phyloP scores from a whole-genome alignment of 208 protist genomes.

The Balamuthia mandrillaris region DNA sequence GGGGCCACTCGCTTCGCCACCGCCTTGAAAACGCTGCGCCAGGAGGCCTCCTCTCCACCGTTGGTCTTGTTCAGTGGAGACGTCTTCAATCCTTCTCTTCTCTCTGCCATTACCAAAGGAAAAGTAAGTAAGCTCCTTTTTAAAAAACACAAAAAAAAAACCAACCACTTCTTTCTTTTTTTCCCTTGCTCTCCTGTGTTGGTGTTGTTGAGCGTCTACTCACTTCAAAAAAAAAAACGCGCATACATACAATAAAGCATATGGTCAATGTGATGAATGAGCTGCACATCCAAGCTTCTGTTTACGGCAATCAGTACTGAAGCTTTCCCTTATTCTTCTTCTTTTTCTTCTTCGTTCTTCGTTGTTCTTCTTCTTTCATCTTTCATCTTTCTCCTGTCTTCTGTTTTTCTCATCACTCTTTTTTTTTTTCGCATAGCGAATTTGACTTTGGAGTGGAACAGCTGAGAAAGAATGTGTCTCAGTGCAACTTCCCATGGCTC shows the following conservation, averaged over 20 bases:
- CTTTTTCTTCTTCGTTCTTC: background rate
- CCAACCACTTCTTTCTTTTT: background rate
- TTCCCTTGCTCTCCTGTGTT: too few relatives aligned
- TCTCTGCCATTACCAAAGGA: conserved; percentile 28
- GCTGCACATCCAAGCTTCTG: conserved; percentile 4
- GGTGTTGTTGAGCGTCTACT: too few relatives aligned
- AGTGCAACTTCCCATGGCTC: conserved; percentile 38
- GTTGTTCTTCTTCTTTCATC: background rate
- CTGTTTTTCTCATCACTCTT: background rate
- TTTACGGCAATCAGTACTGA: conserved; percentile 39
- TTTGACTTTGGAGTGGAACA: conserved; percentile 38
- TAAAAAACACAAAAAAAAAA: background rate
- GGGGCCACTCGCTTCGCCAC: conserved; percentile 31
- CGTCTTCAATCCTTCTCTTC: conserved; percentile 38
- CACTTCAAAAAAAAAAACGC: too few relatives aligned
- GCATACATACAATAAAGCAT: background rate
- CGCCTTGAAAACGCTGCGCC: background rate
- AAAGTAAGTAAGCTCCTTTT: background rate
- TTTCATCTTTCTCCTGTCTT: background rate
- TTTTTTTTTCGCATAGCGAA: background rate
- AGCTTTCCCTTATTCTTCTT: background rate
- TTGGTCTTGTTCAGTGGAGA: conserved; percentile 33
- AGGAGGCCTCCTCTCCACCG: background rate
- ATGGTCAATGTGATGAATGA: conserved; percentile 36
- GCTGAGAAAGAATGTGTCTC: background rate